Evolutionary conservation across 2,329 filamentous ascomycete species (phyloP).

Genomic region (Basipetospora chlamydospora): DNA sequence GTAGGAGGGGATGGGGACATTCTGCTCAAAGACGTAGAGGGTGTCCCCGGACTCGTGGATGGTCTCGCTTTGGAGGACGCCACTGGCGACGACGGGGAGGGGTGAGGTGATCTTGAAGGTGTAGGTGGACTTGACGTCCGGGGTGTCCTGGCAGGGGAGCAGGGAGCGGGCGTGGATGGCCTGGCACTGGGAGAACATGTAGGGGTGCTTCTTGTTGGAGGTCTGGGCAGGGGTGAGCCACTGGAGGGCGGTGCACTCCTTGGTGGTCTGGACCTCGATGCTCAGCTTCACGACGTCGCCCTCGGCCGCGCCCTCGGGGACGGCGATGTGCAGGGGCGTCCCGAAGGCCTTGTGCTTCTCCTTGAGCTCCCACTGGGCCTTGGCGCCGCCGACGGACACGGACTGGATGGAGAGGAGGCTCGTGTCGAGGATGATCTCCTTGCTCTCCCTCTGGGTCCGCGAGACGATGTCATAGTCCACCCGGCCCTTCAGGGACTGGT

Average conservation of each 20-base stretch:
- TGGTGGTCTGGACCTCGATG: conserved; percentile 67
- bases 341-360: conserved; percentile 61
- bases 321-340: conserved; percentile 50
- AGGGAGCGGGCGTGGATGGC: conserved; percentile 88
- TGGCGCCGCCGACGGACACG: conserved; percentile 53
- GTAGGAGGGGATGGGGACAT: conserved; percentile 78
- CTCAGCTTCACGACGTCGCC: conserved; percentile 36
- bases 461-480: conserved; percentile 66
- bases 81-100: conserved; percentile 83
- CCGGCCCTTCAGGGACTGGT: conserved; percentile 61
- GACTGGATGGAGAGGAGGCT: conserved; percentile 61
- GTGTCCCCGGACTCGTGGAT: conserved; percentile 39
- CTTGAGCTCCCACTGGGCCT: conserved; percentile 54
- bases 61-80: conserved; percentile 41
- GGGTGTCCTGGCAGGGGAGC: conserved; percentile 95
- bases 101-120: conserved; percentile 77
- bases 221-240: conserved; percentile 93
- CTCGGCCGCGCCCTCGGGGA: conserved; percentile 34
- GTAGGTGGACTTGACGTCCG: conserved; percentile 92
- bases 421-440: conserved; percentile 78
- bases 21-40: conserved; percentile 76
- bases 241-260: conserved; percentile 80
- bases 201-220: conserved; percentile 87
- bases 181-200: conserved; percentile 97
- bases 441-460: conserved; percentile 55